These are phyloP conservation scores for Ophiostoma novo-ulmi DNA, from an alignment of 2,329 filamentous ascomycete genomes.

Conservation along the genomic window DNA sequence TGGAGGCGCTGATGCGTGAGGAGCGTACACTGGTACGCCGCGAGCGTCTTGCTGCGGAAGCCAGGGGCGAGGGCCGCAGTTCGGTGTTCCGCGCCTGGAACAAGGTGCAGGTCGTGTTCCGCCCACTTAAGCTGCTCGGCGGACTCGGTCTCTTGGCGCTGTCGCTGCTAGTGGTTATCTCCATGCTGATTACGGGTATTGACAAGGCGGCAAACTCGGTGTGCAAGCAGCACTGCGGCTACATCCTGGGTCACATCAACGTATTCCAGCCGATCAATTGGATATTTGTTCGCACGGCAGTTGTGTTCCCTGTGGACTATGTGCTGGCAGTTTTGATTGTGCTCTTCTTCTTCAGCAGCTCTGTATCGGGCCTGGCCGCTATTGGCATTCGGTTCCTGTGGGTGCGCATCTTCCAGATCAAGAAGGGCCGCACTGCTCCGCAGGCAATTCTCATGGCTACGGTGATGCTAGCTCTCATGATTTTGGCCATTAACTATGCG, in stretches of 20 bases:
- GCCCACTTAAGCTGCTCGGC: constrained; percentile 81
- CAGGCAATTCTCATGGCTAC: constrained; percentile 89
- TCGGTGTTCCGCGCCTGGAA: constrained; percentile 70
- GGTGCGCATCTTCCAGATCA: constrained; percentile 87
- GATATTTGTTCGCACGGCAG: constrained; percentile 74
- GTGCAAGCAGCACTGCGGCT: constrained; percentile 86
- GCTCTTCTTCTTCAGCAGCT: constrained; percentile 81
- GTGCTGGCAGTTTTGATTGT: constrained; percentile 79
- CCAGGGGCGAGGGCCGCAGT: constrained; percentile 69
- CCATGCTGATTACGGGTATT: constrained; percentile 91
- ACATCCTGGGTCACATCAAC: constrained; percentile 79
- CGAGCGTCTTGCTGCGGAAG: constrained; percentile 79
- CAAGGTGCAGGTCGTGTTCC: constrained; percentile 74
- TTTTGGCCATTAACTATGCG: constrained; percentile 86
- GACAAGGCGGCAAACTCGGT: constrained; percentile 95
- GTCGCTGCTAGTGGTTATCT: constrained; percentile 72
- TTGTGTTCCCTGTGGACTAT: constrained; percentile 88
- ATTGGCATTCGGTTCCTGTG: constrained; percentile 95
- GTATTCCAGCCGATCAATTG: constrained; percentile 95
- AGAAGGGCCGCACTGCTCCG: constrained; percentile 80
- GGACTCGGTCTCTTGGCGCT: constrained; percentile 73
- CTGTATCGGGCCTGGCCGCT: constrained; percentile 76
- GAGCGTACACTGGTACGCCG: constrained; percentile 88
- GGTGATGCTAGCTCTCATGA: constrained; percentile 82
- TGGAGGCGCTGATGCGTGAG: constrained; percentile 81